Percentiles rank a stretch among this genome's conserved stretches.
Conservation (phyloP, 2,329 filamentous ascomycete species). For the Sarocladium kiliense region DNA sequence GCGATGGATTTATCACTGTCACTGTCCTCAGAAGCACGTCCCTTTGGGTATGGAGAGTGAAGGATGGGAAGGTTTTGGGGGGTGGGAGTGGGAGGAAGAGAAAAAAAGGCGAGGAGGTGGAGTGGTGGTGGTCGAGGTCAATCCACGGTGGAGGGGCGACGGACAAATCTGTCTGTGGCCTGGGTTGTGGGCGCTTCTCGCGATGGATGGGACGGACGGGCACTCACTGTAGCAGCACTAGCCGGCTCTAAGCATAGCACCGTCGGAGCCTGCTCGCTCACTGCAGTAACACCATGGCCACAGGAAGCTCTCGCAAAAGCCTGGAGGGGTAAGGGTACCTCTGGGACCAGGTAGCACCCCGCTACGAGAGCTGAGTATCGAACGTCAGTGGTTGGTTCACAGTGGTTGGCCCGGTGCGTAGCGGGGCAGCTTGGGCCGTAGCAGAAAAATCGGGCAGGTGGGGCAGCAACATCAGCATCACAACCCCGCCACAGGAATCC, state of each 20-base stretch:
- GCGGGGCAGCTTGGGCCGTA: background rate
- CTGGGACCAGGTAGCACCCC: background rate
- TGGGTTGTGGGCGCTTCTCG: background rate
- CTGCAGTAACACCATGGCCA: too few relatives aligned
- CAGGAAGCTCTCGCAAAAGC: too few relatives aligned
- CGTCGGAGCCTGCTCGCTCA: too few relatives aligned
- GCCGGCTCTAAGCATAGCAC: too few relatives aligned
- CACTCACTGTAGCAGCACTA: background rate
- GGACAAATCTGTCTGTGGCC: background rate
- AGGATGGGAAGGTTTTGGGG: constrained; percentile 5
- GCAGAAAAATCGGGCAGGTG: constrained; percentile 10
- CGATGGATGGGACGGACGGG: background rate
- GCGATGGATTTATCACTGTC: constrained; percentile 9
- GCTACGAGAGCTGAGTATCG: background rate
- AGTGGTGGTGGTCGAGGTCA: background rate
- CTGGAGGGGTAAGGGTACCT: constrained; percentile 3
- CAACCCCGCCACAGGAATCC: constrained; percentile 3
- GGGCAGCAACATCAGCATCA: constrained; percentile 6
- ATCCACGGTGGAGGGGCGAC: background rate
- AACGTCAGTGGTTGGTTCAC: background rate
- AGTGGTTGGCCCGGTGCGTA: background rate
- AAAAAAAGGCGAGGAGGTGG: constrained; percentile 9
- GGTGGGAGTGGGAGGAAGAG: constrained; percentile 6
- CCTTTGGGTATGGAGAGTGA: constrained; percentile 5
- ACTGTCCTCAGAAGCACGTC: constrained; percentile 9